These are phyloP conservation scores for Lachnellula occidentalis DNA, from an alignment of 2,329 filamentous ascomycete species.

Conservation along the genomic window DNA sequence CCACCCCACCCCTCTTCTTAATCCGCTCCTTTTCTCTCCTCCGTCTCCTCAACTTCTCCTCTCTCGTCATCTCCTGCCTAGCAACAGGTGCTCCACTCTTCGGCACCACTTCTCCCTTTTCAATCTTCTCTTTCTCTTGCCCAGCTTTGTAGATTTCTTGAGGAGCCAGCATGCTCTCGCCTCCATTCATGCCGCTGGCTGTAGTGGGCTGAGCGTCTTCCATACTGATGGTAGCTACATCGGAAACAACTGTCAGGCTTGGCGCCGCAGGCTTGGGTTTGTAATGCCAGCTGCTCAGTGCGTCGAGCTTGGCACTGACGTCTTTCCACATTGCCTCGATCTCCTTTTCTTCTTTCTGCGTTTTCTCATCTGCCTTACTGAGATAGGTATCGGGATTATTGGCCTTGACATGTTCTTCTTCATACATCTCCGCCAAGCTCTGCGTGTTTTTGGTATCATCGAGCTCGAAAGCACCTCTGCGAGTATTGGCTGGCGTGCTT, in stretches of 20 bases:
- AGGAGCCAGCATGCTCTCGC: conserved; percentile 74
- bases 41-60: conserved; percentile 73
- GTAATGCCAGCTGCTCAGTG: conserved; percentile 91
- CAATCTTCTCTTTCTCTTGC: conserved; percentile 49
- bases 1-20: conserved; percentile 57
- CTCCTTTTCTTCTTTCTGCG: conserved; percentile 75
- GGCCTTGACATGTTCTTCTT: conserved; percentile 79
- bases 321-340: conserved; percentile 79
- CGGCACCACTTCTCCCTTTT: conserved; percentile 66
- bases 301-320: conserved; percentile 74
- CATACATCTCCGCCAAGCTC: conserved; percentile 86
- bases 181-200: conserved; percentile 64
- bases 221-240: conserved; percentile 88
- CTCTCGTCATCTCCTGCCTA: conserved; percentile 79
- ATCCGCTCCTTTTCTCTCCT: conserved; percentile 82
- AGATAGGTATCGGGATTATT: conserved; percentile 74
- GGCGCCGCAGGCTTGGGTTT: conserved; percentile 80
- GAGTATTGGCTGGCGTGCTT: conserved; percentile 52
- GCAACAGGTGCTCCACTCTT: conserved; percentile 75
- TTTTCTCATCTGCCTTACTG: conserved; percentile 75
- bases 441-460: conserved; percentile 85
- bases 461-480: conserved; percentile 65
- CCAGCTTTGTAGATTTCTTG: conserved; percentile 90
- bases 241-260: conserved; percentile 79
- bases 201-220: conserved; percentile 90